Conservation (phyloP, 441 rosid species). For the Bruguiera hainesii region DNA sequence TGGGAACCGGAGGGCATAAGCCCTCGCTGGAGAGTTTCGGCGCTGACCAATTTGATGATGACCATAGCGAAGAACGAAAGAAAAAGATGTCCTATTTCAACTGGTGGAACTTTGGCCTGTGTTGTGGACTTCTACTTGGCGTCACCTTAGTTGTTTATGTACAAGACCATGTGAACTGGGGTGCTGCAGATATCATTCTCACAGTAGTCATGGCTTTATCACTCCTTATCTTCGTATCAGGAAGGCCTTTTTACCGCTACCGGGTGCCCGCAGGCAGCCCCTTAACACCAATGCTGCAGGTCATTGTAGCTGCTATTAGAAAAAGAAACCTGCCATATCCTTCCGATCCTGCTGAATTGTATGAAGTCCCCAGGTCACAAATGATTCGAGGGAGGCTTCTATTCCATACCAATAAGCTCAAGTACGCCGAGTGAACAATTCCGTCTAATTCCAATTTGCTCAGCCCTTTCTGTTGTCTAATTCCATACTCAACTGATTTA, state of each 20-base stretch:
- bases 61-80: constrained; percentile 53
- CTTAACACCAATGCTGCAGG: constrained; percentile 26
- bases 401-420: constrained; percentile 1
- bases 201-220: constrained; percentile 25
- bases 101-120: constrained; percentile 33
- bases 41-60: constrained; percentile 20
- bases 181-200: constrained; percentile 27
- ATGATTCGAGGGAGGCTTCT: not conserved
- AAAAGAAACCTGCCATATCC: constrained; percentile 29
- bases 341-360: constrained; percentile 17
- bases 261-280: constrained; percentile 26
- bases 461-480: not conserved
- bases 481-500: not conserved
- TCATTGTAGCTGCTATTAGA: constrained; percentile 26
- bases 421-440: not conserved
- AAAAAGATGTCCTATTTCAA: constrained; percentile 57
- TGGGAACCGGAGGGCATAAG: constrained; percentile 79
- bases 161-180: constrained; percentile 33
- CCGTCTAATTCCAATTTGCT: not conserved
- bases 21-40: constrained; percentile 18
- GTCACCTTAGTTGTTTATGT: constrained; percentile 27
- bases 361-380: constrained; percentile 9
- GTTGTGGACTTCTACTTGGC: constrained; percentile 28
- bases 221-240: constrained; percentile 23
- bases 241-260: constrained; percentile 29